Conservation (phyloP, 2,329 filamentous ascomycete genomes). For the Pestalotiopsis sp. region DNA sequence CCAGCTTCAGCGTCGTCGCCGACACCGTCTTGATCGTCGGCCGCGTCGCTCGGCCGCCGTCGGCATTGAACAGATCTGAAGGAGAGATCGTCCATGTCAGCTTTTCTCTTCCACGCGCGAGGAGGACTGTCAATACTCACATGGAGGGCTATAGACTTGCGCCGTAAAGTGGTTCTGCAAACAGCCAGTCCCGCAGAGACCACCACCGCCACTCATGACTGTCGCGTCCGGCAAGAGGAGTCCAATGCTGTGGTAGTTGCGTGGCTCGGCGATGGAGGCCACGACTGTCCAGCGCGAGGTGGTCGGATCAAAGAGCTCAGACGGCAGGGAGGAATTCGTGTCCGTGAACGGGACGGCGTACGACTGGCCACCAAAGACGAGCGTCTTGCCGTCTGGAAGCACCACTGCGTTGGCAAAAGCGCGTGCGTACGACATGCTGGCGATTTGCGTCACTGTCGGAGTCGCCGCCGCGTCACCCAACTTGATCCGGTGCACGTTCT, state of each 20-base stretch:
- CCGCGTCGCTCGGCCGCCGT: conserved; percentile 35
- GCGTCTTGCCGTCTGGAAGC: conserved; percentile 42
- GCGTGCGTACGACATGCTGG: conserved; percentile 36
- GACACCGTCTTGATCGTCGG: conserved; percentile 39
- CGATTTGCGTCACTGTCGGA: conserved; percentile 30
- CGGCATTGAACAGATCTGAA: conserved; percentile 41
- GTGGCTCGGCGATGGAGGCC: conserved; percentile 31
- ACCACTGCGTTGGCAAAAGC: conserved; percentile 41
- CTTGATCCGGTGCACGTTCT: conserved; percentile 46
- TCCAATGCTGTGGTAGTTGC: conserved; percentile 44
- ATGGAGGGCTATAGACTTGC: conserved; percentile 52
- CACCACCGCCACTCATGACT: conserved; percentile 47
- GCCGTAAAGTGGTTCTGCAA: conserved; percentile 48
- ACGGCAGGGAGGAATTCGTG: conserved; percentile 30
- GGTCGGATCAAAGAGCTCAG: conserved; percentile 41
- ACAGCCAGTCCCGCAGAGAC: conserved; percentile 44
- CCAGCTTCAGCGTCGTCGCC: conserved; percentile 28
- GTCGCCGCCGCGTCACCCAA: conserved; percentile 28
- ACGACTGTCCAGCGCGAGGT: conserved; percentile 33
- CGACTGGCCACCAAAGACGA: conserved; percentile 40
- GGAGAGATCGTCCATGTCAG: not conserved
- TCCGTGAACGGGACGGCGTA: conserved; percentile 39
- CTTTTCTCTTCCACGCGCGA: not conserved
- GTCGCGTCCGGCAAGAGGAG: conserved; percentile 45
- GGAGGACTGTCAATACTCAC: not conserved